These are phyloP conservation scores for Cryptococcus sp. DNA, from an alignment of 1,284 basidiomycete species.

Conservation along the genomic window DNA sequence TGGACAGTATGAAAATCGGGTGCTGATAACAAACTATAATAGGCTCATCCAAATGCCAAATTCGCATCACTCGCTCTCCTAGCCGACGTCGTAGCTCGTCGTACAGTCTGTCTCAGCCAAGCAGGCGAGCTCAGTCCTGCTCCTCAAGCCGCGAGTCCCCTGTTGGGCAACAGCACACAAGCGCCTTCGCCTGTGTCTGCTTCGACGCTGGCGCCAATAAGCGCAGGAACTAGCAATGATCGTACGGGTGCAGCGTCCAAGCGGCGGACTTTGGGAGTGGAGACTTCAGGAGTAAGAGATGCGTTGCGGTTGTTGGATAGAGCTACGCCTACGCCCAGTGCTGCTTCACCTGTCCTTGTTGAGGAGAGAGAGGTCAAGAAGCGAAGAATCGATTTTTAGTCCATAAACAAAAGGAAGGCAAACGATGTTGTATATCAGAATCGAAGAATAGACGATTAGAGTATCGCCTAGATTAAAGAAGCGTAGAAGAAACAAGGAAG, in stretches of 20 bases:
- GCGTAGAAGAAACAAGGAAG: too few species aligned
- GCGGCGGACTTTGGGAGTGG: slow-evolving; percentile 69
- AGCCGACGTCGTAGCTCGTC: slow-evolving; percentile 81
- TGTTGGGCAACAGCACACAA: slow-evolving; percentile 48
- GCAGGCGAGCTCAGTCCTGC: slow-evolving; percentile 65
- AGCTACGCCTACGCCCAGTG: slow-evolving; percentile 13
- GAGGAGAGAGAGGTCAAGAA: slow-evolving; percentile 13
- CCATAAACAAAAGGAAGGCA: not conserved
- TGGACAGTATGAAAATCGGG: too few species aligned
- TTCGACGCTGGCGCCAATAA: slow-evolving; percentile 52
- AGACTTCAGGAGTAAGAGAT: slow-evolving; percentile 72
- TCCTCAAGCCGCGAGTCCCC: slow-evolving; percentile 24
- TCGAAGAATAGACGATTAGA: not conserved
- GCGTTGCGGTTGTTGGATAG: slow-evolving; percentile 72
- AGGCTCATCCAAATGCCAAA: slow-evolving; percentile 77
- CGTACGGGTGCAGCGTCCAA: slow-evolving; percentile 52
- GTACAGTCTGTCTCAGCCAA: slow-evolving; percentile 74
- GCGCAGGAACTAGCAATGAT: not conserved
- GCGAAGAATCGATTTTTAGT: slow-evolving; percentile 3
- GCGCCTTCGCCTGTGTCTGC: slow-evolving; percentile 45
- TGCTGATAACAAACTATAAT: not conserved
- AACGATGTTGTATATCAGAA: too few species aligned
- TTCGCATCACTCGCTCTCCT: slow-evolving; percentile 78
- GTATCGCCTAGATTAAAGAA: not conserved
- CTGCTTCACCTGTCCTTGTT: slow-evolving; percentile 1